Evolutionary conservation across 2,329 filamentous ascomycete genomes (phyloP).

Genomic region (Ascosphaera pollenicola): DNA sequence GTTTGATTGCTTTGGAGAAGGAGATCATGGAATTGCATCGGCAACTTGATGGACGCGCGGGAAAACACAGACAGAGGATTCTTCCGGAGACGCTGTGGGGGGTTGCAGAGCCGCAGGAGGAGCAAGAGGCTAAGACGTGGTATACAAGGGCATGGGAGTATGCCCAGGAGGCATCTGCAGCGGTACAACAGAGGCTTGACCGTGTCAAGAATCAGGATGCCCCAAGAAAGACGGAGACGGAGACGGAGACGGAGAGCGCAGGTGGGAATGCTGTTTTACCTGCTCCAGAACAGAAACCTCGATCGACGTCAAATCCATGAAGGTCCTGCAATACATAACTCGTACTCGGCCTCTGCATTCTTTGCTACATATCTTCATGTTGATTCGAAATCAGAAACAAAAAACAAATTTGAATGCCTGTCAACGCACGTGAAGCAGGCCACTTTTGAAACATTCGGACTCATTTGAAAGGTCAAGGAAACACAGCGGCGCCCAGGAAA

Average conservation of each 20-base stretch:
- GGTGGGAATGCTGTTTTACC: not conserved
- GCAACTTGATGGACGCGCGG: slow-evolving; percentile 10
- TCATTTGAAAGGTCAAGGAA: too few species aligned
- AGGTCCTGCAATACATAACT: too few species aligned
- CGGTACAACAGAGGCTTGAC: not conserved
- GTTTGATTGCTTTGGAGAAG: slow-evolving; percentile 23
- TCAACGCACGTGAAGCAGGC: too few species aligned
- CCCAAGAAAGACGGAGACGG: too few species aligned
- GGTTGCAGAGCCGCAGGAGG: slow-evolving; percentile 11
- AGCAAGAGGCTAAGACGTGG: slow-evolving; percentile 4
- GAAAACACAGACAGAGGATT: slow-evolving; percentile 9
- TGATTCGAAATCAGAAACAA: too few species aligned
- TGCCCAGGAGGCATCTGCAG: too few species aligned
- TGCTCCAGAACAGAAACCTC: not conserved
- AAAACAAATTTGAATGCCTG: too few species aligned
- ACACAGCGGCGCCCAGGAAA: too few species aligned
- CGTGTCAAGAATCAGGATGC: not conserved
- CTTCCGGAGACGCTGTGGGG: slow-evolving; percentile 21
- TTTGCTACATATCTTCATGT: too few species aligned
- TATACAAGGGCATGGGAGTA: too few species aligned
- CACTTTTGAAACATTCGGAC: too few species aligned
- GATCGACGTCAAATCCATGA: slow-evolving; percentile 5
- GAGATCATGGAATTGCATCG: slow-evolving; percentile 21
- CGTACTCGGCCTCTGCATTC: too few species aligned
- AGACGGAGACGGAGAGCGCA: not conserved